Evolutionary conservation across 139 green algal genomes (phyloP).

Genomic region (Chlorella sp.): DNA sequence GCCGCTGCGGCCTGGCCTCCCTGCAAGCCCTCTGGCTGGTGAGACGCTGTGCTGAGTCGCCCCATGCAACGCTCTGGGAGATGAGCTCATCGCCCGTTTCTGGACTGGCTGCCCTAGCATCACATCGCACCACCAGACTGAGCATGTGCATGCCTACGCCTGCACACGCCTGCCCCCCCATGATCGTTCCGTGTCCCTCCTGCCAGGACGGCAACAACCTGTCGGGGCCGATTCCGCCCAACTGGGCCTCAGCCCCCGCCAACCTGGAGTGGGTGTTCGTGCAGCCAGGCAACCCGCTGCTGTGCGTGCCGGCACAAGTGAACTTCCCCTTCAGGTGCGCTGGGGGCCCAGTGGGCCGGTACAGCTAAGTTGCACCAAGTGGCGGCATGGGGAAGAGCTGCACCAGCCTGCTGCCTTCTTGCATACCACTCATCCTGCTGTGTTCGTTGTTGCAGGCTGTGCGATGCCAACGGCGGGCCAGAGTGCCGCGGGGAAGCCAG

Average conservation of each 20-base stretch:
- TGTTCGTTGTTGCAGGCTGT: background rate
- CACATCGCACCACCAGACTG: too few species aligned
- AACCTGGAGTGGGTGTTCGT: slow-evolving; percentile 8
- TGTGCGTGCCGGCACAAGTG: background rate
- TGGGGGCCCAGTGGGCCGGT: too few species aligned
- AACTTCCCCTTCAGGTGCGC: slow-evolving; percentile 32
- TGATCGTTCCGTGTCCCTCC: too few species aligned
- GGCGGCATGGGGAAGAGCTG: too few species aligned
- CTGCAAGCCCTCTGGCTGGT: slow-evolving; percentile 18
- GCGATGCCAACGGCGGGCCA: background rate
- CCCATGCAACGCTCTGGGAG: too few species aligned
- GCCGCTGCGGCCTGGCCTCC: background rate
- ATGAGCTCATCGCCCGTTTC: too few species aligned
- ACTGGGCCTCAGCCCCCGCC: background rate
- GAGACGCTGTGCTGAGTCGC: too few species aligned
- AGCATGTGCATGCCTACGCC: too few species aligned
- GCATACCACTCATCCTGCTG: background rate
- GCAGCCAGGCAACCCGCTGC: slow-evolving; percentile 29
- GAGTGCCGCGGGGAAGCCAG: background rate
- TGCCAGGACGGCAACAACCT: slow-evolving; percentile 28
- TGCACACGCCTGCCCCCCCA: too few species aligned
- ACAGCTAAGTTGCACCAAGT: too few species aligned
- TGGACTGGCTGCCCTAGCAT: too few species aligned
- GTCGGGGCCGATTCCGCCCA: slow-evolving; percentile 5
- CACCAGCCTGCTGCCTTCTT: too few species aligned